Percentiles rank a stretch among this genome's conserved stretches.
These are phyloP conservation scores for Thelonectria discophora DNA, from an alignment of 2,329 filamentous ascomycete species.

Conservation along the genomic window DNA sequence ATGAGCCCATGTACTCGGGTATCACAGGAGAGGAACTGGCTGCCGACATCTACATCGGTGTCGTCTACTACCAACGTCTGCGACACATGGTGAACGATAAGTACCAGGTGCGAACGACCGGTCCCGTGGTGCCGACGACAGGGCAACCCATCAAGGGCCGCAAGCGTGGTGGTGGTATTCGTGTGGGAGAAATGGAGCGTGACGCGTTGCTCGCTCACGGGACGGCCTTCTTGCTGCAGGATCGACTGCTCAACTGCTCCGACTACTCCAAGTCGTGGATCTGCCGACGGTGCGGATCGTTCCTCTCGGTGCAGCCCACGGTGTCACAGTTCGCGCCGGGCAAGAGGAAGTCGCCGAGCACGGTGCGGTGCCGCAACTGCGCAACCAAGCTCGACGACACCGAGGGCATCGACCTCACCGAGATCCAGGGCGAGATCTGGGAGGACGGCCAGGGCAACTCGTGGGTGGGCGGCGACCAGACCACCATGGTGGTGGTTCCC, in stretches of 20 bases:
- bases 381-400: slow-evolving; percentile 69
- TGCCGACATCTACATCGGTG: slow-evolving; percentile 94
- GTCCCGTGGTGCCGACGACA: slow-evolving; percentile 87
- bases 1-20: slow-evolving; percentile 98
- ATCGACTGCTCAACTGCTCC: slow-evolving; percentile 95
- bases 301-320: slow-evolving; percentile 85
- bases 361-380: slow-evolving; percentile 82
- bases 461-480: slow-evolving; percentile 89
- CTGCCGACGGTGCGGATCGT: slow-evolving; percentile 88
- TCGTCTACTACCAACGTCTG: slow-evolving; percentile 97
- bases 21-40: slow-evolving; percentile 94
- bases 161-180: slow-evolving; percentile 96
- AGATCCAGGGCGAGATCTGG: slow-evolving; percentile 80
- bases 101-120: slow-evolving; percentile 96
- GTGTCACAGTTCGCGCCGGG: slow-evolving; percentile 69
- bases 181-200: slow-evolving; percentile 99
- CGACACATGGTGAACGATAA: slow-evolving; percentile 99
- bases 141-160: slow-evolving; percentile 97
- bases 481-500: slow-evolving; percentile 90
- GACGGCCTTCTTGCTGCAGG: slow-evolving; percentile 92
- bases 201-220: slow-evolving; percentile 95
- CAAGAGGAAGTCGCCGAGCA: slow-evolving; percentile 72
- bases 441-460: slow-evolving; percentile 87
- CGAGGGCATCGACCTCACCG: slow-evolving; percentile 63
- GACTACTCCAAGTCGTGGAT: slow-evolving; percentile 92